Base-by-base conservation (phyloP, 2,329 filamentous ascomycete species). In the Fusarium nurragi region DNA sequence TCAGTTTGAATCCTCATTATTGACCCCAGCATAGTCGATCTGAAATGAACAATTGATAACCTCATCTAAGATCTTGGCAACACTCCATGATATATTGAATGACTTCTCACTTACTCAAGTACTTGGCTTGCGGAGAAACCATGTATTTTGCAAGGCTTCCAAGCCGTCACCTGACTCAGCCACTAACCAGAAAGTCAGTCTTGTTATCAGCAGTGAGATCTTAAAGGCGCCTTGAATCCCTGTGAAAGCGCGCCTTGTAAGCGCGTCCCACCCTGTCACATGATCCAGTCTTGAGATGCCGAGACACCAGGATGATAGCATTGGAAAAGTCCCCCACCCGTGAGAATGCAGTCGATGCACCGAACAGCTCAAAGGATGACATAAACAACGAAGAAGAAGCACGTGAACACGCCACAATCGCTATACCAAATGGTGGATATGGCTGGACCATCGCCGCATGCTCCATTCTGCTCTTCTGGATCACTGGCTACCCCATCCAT, bases 351-450 rank as follows among this genome's bases (percentile, higher is more conserved):
- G 16, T 2, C 32, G 22, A 16, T 16, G 14, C 30, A 6, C 19
- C 21, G 11, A 19, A 28, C 1, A 13, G 6, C 9, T 7, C 32
- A 4, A 9, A 18, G 13, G 11, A 19, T 8, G 11, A 3, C 4
- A 23, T 6, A 1, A 2, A n/a, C 1, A 41, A 23, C 2, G 56
- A 59, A 4, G 30, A 58, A 13, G 40, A 58, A 3, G 22, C 49
- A 8, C 54, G 54, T 5, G 39, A 60, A 4, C 39, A 53, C 4
- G 56, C 56, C 3, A 59, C 26, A 2, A 53, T 18, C 5, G 54
- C 34, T 4, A 53, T 60, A 30, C 57, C 57, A 0, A 50, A 62
- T 23, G 59, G 57, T 0, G 59, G 50, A 0, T 62, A 62, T 5
- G 59, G 59, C 4, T 62, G 59, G 57, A 50, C 43, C 2, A 45